A percentile compares a stretch with the other conserved stretches of the same genome.
These are phyloP conservation scores for Glonium stellatum DNA, from an alignment of 495 filamentous ascomycete genomes.

Conservation along the genomic window DNA sequence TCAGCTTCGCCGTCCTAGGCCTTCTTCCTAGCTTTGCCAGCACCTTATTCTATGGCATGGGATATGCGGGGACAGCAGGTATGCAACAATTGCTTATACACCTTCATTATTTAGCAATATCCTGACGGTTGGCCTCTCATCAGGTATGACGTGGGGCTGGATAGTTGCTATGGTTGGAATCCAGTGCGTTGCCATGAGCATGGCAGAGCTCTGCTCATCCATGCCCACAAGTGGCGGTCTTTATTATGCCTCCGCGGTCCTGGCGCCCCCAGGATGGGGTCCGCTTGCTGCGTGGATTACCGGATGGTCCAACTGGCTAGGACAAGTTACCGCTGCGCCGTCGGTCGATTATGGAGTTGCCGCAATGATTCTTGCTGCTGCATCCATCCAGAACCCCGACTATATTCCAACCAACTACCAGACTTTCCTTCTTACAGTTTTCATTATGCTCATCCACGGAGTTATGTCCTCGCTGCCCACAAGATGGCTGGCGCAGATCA, in stretches of 20 bases:
- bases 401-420: conserved; percentile 63
- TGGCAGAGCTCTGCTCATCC: conserved; percentile 60
- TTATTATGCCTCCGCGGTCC: conserved; percentile 71
- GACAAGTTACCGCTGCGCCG: conserved; percentile 45
- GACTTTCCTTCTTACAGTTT: conserved; percentile 59
- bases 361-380: conserved; percentile 69
- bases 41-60: conserved; percentile 73
- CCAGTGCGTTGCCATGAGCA: conserved; percentile 60
- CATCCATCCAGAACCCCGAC: conserved; percentile 57
- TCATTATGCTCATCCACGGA: conserved; percentile 65
- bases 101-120: neutral
- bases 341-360: conserved; percentile 52
- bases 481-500: conserved; percentile 66
- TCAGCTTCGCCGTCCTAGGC: conserved; percentile 69
- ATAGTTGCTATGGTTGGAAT: conserved; percentile 69
- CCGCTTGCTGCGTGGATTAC: conserved; percentile 59
- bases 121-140: neutral
- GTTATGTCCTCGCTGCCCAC: conserved; percentile 71
- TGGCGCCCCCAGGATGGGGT: conserved; percentile 69
- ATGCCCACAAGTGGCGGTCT: conserved; percentile 71
- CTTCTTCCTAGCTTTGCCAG: conserved; percentile 68
- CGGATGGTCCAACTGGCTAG: conserved; percentile 68
- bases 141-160: conserved; percentile 81
- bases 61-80: conserved; percentile 67
- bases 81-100: conserved; percentile 2